Percentiles rank a stretch among this genome's conserved stretches.
phyloP scores from a whole-genome alignment of 805 yeast genomes.

The Schizosaccharomyces octosporus region DNA sequence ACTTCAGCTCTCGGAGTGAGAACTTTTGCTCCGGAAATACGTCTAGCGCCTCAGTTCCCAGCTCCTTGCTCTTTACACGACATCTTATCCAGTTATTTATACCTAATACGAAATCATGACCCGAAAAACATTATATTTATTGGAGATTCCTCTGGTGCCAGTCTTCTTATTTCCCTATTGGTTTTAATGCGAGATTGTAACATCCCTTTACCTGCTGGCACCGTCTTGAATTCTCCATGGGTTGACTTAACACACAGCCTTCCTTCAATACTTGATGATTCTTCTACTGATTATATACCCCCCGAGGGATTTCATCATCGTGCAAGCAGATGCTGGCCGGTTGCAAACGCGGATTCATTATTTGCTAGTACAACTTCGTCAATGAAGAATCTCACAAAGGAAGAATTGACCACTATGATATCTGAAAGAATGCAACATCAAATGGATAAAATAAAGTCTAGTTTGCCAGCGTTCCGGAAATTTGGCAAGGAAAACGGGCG shows the following conservation, averaged over 20 bases:
- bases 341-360: not conserved
- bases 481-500: not conserved
- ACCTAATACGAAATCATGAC: not conserved
- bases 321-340: not conserved
- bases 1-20: not conserved
- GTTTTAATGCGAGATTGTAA: constrained; percentile 3
- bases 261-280: constrained; percentile 4
- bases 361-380: not conserved
- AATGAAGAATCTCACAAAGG: not conserved
- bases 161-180: constrained; percentile 4
- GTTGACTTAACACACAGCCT: constrained; percentile 7
- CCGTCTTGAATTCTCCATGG: constrained; percentile 6
- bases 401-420: not conserved
- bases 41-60: not conserved
- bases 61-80: not conserved
- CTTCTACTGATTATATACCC: not conserved
- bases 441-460: not conserved
- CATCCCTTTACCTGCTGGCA: constrained; percentile 8
- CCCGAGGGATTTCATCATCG: not conserved
- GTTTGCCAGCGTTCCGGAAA: not conserved
- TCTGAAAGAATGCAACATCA: not conserved
- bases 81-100: not conserved
- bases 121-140: constrained; percentile 5
- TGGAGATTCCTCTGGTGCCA: constrained; percentile 9
- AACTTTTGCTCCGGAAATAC: not conserved